Evolutionary conservation across 108 stramenopile species (phyloP), one percentile per base, ranked within the genome.

Genomic region (Craspedostauros australis): DNA sequence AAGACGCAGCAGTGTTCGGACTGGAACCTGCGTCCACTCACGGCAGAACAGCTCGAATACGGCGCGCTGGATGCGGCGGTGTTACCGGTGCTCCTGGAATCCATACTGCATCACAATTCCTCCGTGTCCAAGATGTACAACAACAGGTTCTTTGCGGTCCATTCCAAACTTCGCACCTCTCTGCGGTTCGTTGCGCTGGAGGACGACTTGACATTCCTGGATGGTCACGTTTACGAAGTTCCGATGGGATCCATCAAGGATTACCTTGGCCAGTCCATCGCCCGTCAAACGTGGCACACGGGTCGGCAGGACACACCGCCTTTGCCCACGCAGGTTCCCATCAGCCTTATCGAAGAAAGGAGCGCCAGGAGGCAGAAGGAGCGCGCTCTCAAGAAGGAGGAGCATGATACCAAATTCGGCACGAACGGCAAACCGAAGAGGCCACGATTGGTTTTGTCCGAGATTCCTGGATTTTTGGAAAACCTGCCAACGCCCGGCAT

Each of bases 1-100:
- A 75, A 75, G 36, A 46, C 63, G 26, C 41, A 70, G 40, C 74
- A 75, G 51, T 54, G 63, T 31, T 66, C 64, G 15, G 74, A 75
- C 32, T 75, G 74, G 74, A 31, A 54, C 14, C 9, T 4, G 16
- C 48, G 74, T 33, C 74, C 74, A 8, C 53, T 75, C 20, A 28
- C 40, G 3, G 23, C 37, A 29, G 46, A 46, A 21, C 74, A 75
- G 43, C 37, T 66, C 23, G 39, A 55, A 1, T 75, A 75, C 40
- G 74, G 64, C 12, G 14, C 40, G 20, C 37, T 75, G 4, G 74
- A 75, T 45, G 66, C 66, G 26, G 68, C 69, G 28, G 49, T 75
- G 0, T 25, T 63, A 6, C 62, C 70, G 9, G 3, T 29, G 20
- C 59, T 72, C 9, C 52, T 72, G 9, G 26, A 46, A 18, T 27